Conservation (phyloP, 805 yeast genomes). For the Wickerhamomyces chaumierensis region DNA sequence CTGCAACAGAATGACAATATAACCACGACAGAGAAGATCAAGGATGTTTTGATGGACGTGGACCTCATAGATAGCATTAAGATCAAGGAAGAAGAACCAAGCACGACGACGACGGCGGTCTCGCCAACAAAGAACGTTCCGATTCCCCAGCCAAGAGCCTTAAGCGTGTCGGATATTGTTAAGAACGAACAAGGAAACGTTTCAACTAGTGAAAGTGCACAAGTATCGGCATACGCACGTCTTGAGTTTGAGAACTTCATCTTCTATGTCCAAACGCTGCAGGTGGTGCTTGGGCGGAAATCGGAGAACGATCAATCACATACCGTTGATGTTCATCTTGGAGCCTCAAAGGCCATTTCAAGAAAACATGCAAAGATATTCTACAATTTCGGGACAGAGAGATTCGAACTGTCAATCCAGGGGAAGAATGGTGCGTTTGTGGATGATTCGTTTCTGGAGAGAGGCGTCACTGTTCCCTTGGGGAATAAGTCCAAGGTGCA, state of each 20-base stretch:
- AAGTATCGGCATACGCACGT: constrained; percentile 47
- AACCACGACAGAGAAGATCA: no score
- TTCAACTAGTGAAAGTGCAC: constrained; percentile 16
- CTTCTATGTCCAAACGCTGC: constrained; percentile 92
- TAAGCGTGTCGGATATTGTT: neutral
- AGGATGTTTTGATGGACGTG: no score
- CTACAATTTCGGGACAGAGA: constrained; percentile 91
- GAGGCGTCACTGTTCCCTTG: constrained; percentile 85
- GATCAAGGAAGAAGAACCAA: constrained; percentile 8
- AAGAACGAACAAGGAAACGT: neutral
- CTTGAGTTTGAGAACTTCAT: constrained; percentile 88
- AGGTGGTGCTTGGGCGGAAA: constrained; percentile 84
- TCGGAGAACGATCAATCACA: constrained; percentile 61
- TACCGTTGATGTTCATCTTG: constrained; percentile 85
- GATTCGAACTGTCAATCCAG: constrained; percentile 82
- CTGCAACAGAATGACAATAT: no score
- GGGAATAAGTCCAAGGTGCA: constrained; percentile 76
- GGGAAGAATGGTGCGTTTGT: constrained; percentile 98
- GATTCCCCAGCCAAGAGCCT: neutral
- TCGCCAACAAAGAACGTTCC: neutral
- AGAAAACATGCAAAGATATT: constrained; percentile 92
- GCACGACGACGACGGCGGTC: constrained; percentile 2
- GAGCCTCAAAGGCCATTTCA: constrained; percentile 86
- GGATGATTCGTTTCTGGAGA: constrained; percentile 79
- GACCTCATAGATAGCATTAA: no score